Evolutionary conservation across 345 rosid genomes (phyloP).

Genomic region (Eucalyptus polyanthemos): DNA sequence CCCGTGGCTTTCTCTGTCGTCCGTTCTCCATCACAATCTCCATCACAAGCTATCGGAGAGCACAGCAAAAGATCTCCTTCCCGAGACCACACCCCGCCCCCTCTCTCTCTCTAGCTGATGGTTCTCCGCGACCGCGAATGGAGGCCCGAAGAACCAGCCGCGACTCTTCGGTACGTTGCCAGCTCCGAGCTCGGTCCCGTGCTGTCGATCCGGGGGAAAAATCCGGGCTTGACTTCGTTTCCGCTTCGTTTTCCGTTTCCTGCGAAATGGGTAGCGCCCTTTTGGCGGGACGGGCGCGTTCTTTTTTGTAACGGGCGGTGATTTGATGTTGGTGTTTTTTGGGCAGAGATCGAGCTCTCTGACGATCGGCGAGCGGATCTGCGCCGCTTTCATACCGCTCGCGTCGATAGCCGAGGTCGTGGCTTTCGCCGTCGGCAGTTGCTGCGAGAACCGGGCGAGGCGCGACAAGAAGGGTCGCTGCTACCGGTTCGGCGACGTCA

Average conservation of each 20-base stretch:
- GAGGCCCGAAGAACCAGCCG: background rate
- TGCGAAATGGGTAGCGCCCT: background rate
- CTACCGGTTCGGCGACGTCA: conserved; percentile 8
- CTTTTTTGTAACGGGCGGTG: background rate
- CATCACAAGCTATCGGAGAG: background rate
- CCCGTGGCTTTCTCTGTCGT: background rate
- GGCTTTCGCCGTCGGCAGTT: conserved; percentile 11
- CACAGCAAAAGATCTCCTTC: background rate
- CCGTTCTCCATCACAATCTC: background rate
- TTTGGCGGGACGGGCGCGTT: background rate
- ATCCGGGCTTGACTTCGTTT: background rate
- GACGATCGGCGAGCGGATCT: conserved; percentile 54
- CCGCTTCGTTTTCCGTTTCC: background rate
- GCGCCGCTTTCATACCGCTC: conserved; percentile 45
- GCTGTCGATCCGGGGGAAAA: background rate
- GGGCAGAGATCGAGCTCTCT: conserved; percentile 44
- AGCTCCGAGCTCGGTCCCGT: background rate
- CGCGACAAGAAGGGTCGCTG: background rate
- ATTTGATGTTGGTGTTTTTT: background rate
- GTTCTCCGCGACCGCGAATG: background rate
- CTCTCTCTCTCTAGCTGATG: background rate
- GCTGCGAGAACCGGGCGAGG: conserved; percentile 20
- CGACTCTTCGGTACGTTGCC: background rate
- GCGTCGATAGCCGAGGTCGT: conserved; percentile 34
- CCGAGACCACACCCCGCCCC: fast-evolving